Base-by-base conservation (phyloP, 2,329 filamentous ascomycete genomes). In the Penicillium paneum region DNA sequence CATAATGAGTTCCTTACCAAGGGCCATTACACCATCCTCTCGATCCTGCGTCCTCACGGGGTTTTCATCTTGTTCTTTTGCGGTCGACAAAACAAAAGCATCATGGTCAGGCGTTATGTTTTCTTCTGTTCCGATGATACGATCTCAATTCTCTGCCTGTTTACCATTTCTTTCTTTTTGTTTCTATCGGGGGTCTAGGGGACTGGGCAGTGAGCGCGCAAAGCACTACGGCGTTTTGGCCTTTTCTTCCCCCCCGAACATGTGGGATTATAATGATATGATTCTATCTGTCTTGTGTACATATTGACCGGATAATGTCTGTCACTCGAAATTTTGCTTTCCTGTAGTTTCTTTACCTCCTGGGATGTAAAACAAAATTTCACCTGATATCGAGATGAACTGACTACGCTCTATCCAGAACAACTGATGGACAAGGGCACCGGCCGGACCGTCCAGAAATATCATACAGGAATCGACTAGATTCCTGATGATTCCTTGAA, bases 31-130 rank as follows among this genome's bases (percentile, higher is more conserved):
- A 50, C 39, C 29, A 15, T 54, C 40, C n/a, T 40, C 49, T 48
- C 36, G 39, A 50, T 54, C 46, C 46, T 54, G 46, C 40, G 32
- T 54, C 38, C 36, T 49, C 32, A 39, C 46, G 48, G 48, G 46
- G 40, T n/a, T 45, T 36, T 42, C 26, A 32, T 53, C 39, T 46
- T 51, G 49, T 52, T 49, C 31, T 54, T 57, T 50, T 46, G 43
- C 47, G 47, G 44, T 56, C 41, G 41, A 55, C 55, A 48, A 41
- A 56, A 65, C 29, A 49, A 64, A 63, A 65, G 62, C 63, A 65
- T 65, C 57, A 65, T 65, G 55, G 61, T 59, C 49, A 45, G 63
- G 63, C 61, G 63, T 65, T 62, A 36, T 46, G 49, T 54, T 54
- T 54, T 55, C 46, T 51, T 26, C 44, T 32, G 47, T 15, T 42